These are phyloP conservation scores for Zarea fungicola DNA, from an alignment of 2,329 filamentous ascomycete genomes.

Conservation along the genomic window DNA sequence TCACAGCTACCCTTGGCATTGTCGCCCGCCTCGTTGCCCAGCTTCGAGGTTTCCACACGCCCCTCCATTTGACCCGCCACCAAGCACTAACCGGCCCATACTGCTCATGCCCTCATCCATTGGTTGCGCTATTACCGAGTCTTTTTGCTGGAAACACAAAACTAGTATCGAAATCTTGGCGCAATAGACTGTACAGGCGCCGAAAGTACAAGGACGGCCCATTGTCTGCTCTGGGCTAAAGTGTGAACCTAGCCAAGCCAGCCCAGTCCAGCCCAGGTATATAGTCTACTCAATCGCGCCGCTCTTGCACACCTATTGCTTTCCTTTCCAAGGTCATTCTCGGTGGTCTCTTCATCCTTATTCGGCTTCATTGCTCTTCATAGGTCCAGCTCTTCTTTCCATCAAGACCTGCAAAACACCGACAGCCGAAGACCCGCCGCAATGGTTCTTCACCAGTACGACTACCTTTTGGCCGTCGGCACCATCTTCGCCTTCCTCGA, in stretches of 20 bases:
- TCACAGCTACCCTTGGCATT: conserved; percentile 9
- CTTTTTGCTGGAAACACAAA: too few relatives aligned
- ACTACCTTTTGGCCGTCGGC: conserved; percentile 60
- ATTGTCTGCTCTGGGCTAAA: not conserved
- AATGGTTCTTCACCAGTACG: conserved; percentile 43
- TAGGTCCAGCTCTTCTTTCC: not conserved
- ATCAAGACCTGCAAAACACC: not conserved
- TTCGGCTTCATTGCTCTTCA: not conserved
- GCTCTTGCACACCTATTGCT: too few relatives aligned
- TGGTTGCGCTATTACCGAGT: too few relatives aligned
- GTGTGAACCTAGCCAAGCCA: too few relatives aligned
- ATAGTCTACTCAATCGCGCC: conserved; percentile 10
- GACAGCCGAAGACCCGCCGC: not conserved
- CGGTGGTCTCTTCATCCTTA: too few relatives aligned
- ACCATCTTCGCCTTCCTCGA: conserved; percentile 62
- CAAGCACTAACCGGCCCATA: not conserved
- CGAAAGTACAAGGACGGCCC: not conserved
- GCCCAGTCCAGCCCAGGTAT: conserved; percentile 1
- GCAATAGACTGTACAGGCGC: not conserved
- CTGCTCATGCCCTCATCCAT: not conserved
- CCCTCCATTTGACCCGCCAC: conserved; percentile 2
- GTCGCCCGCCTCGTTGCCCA: not conserved
- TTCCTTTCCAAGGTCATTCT: too few relatives aligned
- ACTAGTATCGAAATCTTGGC: not conserved
- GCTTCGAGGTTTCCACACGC: conserved; percentile 6